Evolutionary conservation across 148 eudicot species (phyloP).

Genomic region (Camellia lanceoleosa): DNA sequence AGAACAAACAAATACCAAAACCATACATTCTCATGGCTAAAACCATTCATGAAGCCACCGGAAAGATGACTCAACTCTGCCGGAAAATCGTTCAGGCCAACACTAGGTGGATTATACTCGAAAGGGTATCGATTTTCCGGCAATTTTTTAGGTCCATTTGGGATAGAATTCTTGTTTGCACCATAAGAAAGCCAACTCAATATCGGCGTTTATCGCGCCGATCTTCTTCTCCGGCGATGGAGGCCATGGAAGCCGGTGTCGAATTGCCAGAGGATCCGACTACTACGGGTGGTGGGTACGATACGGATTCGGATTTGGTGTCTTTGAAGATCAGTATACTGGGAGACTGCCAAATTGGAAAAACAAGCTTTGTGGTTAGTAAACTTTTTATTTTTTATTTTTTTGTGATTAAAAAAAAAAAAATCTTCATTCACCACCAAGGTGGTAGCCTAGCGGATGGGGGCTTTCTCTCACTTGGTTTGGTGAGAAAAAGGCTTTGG

Average conservation of each 20-base stretch:
- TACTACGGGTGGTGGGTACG: conserved; percentile 36
- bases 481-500: too few relatives aligned
- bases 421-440: too few relatives aligned
- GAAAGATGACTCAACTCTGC: conserved; percentile 63
- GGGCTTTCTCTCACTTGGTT: too few relatives aligned
- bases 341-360: conserved; percentile 76
- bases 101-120: conserved; percentile 35
- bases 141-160: conserved; percentile 51
- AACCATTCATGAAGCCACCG: conserved; percentile 37
- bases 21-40: conserved; percentile 21
- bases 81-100: conserved; percentile 51
- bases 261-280: conserved; percentile 10
- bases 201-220: conserved; percentile 41
- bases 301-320: conserved; percentile 78
- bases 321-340: conserved; percentile 57
- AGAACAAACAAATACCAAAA: conserved; percentile 2
- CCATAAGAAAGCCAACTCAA: conserved; percentile 21
- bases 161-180: conserved; percentile 57
- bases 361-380: conserved; percentile 82
- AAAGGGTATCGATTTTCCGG: conserved; percentile 37
- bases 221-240: conserved; percentile 18
- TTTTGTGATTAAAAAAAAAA: too few relatives aligned
- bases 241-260: neutral
- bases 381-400: too few relatives aligned
- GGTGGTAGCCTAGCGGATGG: too few relatives aligned